Base-by-base conservation (phyloP, 495 filamentous ascomycete species). In the Penicillium parvum region DNA sequence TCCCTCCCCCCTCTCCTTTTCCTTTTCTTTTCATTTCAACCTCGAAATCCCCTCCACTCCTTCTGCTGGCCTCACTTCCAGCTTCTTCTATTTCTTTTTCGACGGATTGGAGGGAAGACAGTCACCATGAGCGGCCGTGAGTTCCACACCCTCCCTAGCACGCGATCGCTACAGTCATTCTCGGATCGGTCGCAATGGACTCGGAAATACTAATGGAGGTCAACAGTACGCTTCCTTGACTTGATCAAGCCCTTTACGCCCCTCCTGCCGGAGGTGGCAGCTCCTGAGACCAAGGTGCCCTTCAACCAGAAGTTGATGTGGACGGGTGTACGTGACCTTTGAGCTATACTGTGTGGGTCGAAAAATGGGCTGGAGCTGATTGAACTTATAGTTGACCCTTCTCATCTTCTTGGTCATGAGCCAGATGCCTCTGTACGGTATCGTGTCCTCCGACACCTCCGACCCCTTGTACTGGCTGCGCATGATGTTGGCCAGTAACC, bases 221-320 rank as follows among this genome's bases (percentile, higher is more conserved):
- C 25, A 52, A 53, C 72, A 96, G 91, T 97, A 73, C 94, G 92
- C 63, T 99, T 99, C 64, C 89, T 99, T 73, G 92, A 99, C 73
- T 80, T 96, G 55, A 91, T 99, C 73, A 99, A 97, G 72, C 92
- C 94, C 68, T 99, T 99, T 71, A 85, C 90, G 76, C 90, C 92
- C 71, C 85, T 96, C 78, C 85, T 99, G 65, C 92, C 92, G 65
- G 92, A 99, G 83, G 92, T 99, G 68, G 84, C 90, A 72, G 83
- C 94, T 56, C 94, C 92, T 46, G 92, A 99, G 75, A 76, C 71
- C 83, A 96, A 95, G 76, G 84, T 90, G 36, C 88, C 91, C 51
- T 99, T 97, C 82, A 91, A 94, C 76, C 91, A 97, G 73, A 91
- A 94, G 75, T 72, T 97, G 79, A 95, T 97, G 90, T 99, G 94